phyloP scores from a whole-genome alignment of 2,329 filamentous ascomycete species.

The Aspergillus flavus region DNA sequence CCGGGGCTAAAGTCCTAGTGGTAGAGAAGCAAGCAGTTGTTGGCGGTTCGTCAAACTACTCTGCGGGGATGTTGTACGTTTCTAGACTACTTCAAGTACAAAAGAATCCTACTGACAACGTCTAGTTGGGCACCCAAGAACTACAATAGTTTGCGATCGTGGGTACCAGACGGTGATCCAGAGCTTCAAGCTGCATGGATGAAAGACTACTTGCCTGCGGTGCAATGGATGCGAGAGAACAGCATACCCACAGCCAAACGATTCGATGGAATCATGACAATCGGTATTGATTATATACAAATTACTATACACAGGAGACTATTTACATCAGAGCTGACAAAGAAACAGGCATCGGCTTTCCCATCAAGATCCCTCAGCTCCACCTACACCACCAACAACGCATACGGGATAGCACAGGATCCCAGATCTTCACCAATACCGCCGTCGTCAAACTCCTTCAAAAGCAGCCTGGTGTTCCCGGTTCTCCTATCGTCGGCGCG shows the following conservation, averaged over 20 bases:
- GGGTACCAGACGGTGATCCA: slow-evolving; percentile 29
- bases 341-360: slow-evolving; percentile 27
- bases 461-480: slow-evolving; percentile 20
- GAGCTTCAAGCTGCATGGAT: slow-evolving; percentile 29
- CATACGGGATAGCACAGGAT: slow-evolving; percentile 19
- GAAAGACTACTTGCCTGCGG: slow-evolving; percentile 28
- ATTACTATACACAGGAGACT: neutral
- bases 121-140: slow-evolving; percentile 28
- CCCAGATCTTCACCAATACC: slow-evolving; percentile 23
- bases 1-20: slow-evolving; percentile 28
- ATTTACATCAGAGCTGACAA: neutral
- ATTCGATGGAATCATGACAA: slow-evolving; percentile 34
- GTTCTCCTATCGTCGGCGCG: slow-evolving; percentile 27
- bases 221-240: slow-evolving; percentile 34
- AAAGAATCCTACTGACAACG: neutral
- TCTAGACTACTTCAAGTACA: rapidly evolving
- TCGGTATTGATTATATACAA: slow-evolving; percentile 17
- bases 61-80: slow-evolving; percentile 32
- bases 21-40: slow-evolving; percentile 28
- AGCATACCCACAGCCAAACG: slow-evolving; percentile 25
- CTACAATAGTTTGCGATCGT: slow-evolving; percentile 26
- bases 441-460: slow-evolving; percentile 28
- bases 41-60: slow-evolving; percentile 30
- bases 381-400: slow-evolving; percentile 22
- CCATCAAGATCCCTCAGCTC: slow-evolving; percentile 28